Conservation (phyloP, 2,329 filamentous ascomycete species). For the Neonectria sp. region DNA sequence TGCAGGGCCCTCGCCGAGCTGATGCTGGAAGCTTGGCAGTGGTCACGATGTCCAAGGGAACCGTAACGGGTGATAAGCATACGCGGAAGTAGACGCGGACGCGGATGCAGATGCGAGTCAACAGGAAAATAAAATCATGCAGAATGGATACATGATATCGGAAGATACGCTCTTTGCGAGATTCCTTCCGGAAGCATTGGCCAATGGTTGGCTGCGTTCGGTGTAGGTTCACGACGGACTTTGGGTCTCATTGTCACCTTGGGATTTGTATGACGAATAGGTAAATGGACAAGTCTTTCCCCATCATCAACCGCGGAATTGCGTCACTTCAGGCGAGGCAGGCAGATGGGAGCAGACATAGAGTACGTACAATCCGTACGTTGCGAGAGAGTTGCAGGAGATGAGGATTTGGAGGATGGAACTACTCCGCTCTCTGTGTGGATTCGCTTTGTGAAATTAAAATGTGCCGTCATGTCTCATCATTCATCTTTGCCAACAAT, state of each 20-base stretch:
- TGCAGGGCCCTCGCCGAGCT: conserved; percentile 34
- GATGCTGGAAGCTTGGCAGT: conserved; percentile 8
- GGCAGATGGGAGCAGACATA: neutral
- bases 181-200: conserved; percentile 29
- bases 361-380: neutral
- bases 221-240: conserved; percentile 27
- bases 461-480: conserved; percentile 10
- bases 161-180: conserved; percentile 17
- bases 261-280: neutral
- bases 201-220: conserved; percentile 38
- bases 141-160: conserved; percentile 22
- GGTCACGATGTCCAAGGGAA: conserved; percentile 11
- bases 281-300: conserved; percentile 1
- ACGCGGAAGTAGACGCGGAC: conserved; percentile 3
- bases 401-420: neutral
- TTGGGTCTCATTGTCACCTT: conserved; percentile 23
- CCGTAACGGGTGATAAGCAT: conserved; percentile 8
- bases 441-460: conserved; percentile 23
- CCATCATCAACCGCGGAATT: conserved; percentile 15
- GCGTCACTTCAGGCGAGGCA: neutral
- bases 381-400: neutral
- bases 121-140: conserved; percentile 12
- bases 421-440: conserved; percentile 8
- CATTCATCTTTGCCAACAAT: neutral
- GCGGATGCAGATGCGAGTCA: neutral